Evolutionary conservation across 2,329 filamentous ascomycete species (phyloP).

Genomic region (Trichoderma koningii): DNA sequence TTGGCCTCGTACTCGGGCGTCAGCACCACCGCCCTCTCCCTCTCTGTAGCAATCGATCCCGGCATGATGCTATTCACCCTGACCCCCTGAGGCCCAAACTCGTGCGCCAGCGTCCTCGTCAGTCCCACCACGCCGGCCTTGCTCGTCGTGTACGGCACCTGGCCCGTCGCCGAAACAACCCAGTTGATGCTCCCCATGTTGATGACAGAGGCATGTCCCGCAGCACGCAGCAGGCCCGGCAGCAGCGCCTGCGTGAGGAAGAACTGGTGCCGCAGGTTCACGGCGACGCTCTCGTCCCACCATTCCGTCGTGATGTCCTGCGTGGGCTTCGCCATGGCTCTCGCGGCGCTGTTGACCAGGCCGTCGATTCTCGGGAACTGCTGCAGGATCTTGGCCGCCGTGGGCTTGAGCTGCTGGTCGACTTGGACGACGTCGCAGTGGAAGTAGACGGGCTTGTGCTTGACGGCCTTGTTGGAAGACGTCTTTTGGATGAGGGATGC

Average conservation of each 20-base stretch:
- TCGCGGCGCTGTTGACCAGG: constrained; percentile 80
- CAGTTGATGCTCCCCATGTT: constrained; percentile 57
- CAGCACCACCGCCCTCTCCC: constrained; percentile 47
- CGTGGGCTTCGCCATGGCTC: constrained; percentile 34
- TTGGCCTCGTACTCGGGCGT: constrained; percentile 46
- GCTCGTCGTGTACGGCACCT: constrained; percentile 52
- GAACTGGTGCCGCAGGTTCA: constrained; percentile 53
- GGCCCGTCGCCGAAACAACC: constrained; percentile 46
- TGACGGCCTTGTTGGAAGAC: constrained; percentile 22
- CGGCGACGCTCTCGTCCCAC: constrained; percentile 48
- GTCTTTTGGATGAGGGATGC: constrained; percentile 37
- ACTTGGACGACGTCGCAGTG: constrained; percentile 48
- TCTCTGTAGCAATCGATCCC: constrained; percentile 49
- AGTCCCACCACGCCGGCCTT: constrained; percentile 59
- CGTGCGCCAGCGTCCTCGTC: constrained; percentile 56
- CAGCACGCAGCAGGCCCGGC: constrained; percentile 53
- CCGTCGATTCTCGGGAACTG: constrained; percentile 62
- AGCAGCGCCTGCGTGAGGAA: constrained; percentile 72
- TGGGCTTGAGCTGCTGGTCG: constrained; percentile 36
- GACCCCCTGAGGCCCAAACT: constrained; percentile 52
- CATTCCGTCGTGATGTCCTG: constrained; percentile 43
- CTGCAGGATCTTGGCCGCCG: constrained; percentile 39
- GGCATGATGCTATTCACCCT: constrained; percentile 54
- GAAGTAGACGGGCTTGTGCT: constrained; percentile 42
- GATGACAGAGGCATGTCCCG: constrained; percentile 35